Conservation (phyloP, 2,329 filamentous ascomycete genomes). For the Cladosporium sp. region DNA sequence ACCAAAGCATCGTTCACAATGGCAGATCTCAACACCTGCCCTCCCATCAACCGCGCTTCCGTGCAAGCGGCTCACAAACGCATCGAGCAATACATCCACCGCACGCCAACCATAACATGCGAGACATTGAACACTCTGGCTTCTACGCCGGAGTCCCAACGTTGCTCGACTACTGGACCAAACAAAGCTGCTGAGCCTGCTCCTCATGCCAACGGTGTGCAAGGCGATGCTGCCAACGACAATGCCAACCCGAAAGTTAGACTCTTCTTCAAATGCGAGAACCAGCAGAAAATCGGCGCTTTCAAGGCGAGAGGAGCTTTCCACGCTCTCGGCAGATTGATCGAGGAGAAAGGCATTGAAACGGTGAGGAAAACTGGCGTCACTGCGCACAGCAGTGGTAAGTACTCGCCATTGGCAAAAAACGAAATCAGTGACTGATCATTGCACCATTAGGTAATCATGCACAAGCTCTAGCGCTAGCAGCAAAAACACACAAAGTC, state of each 20-base stretch:
- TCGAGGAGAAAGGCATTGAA: slow-evolving; percentile 54
- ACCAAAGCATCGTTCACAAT: slow-evolving; percentile 28
- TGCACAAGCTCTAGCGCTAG: slow-evolving; percentile 81
- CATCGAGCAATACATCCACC: slow-evolving; percentile 72
- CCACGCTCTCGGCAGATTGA: slow-evolving; percentile 68
- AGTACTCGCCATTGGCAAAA: slow-evolving; percentile 1
- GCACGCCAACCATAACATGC: slow-evolving; percentile 78
- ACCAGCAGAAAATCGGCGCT: slow-evolving; percentile 78
- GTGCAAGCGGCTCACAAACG: slow-evolving; percentile 67
- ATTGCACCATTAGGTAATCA: slow-evolving; percentile 64
- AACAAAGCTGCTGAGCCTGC: slow-evolving; percentile 10
- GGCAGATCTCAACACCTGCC: slow-evolving; percentile 43
- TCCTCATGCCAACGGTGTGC: slow-evolving; percentile 1
- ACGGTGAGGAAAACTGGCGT: slow-evolving; percentile 61
- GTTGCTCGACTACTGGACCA: slow-evolving; percentile 6
- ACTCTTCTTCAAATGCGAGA: slow-evolving; percentile 93
- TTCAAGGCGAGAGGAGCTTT: slow-evolving; percentile 93
- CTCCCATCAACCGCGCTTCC: slow-evolving; percentile 66
- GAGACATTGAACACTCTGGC: slow-evolving; percentile 69
- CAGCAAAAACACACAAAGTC: slow-evolving; percentile 66
- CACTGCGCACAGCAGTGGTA: slow-evolving; percentile 81
- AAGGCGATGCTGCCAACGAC: background rate
- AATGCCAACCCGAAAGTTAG: slow-evolving; percentile 60
- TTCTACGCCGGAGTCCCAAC: slow-evolving; percentile 58
- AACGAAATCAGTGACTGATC: background rate